Conservation (phyloP, 148 eudicot species). For the Vaccinium myrtillus region DNA sequence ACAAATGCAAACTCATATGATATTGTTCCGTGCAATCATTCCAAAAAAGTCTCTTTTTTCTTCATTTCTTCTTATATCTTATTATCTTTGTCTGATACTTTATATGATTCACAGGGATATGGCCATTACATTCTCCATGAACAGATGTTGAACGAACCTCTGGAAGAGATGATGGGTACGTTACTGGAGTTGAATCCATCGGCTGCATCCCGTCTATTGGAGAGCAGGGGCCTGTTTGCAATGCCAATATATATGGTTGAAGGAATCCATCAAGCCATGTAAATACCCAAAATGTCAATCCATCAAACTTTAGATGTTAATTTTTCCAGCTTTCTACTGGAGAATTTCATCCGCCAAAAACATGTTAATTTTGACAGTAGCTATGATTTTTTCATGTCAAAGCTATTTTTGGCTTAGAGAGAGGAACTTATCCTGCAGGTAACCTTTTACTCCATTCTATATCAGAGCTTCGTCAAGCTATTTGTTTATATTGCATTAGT, state of each 20-base stretch:
- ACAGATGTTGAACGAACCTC: slow-evolving; percentile 33
- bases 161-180: slow-evolving; percentile 40
- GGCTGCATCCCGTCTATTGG: slow-evolving; percentile 28
- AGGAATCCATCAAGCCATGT: slow-evolving; percentile 17
- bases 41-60: background rate
- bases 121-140: slow-evolving; percentile 45
- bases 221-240: slow-evolving; percentile 31
- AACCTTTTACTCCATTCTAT: background rate
- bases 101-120: slow-evolving; percentile 29
- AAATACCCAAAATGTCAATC: slow-evolving; percentile 10
- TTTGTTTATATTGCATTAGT: background rate
- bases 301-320: background rate
- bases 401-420: background rate
- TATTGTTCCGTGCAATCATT: background rate
- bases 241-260: slow-evolving; percentile 26
- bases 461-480: too few species aligned
- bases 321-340: background rate
- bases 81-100: background rate
- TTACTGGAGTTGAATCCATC: slow-evolving; percentile 32
- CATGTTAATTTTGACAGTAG: background rate
- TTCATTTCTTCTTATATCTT: background rate
- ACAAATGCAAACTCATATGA: slow-evolving; percentile 4
- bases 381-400: background rate
- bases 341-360: background rate
- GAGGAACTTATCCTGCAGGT: background rate